Conservation (phyloP, 2,329 filamentous ascomycete species). For the Dryadomyces sulphureus region DNA sequence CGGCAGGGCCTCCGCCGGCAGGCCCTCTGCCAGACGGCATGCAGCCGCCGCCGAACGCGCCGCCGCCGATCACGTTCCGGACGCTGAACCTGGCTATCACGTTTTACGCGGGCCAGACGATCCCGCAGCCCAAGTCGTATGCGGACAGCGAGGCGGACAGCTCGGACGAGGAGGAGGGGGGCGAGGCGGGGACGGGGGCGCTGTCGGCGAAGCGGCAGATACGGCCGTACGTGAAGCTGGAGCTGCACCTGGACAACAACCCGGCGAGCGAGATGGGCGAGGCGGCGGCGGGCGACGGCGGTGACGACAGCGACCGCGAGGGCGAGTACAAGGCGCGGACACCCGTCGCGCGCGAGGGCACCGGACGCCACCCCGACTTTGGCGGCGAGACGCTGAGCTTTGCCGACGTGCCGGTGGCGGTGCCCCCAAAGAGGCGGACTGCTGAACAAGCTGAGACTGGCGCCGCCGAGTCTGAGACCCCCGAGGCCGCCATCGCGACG, state of each 20-base stretch:
- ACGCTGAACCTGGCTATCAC: conserved; percentile 55
- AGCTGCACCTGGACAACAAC: conserved; percentile 61
- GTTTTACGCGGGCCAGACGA: conserved; percentile 60
- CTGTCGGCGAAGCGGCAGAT: conserved; percentile 27
- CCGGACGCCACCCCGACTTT: conserved; percentile 45
- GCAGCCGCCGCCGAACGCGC: too few relatives aligned
- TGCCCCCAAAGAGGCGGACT: conserved; percentile 19
- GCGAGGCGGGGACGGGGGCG: neutral
- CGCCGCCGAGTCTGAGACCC: neutral
- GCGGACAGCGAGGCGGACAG: neutral
- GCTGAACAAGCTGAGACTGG: too few relatives aligned
- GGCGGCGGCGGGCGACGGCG: conserved; percentile 18
- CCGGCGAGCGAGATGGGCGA: conserved; percentile 4
- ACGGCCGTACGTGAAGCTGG: conserved; percentile 68
- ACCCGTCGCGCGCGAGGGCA: conserved; percentile 11
- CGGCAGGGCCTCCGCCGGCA: too few relatives aligned
- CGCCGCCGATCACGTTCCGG: conserved; percentile 18
- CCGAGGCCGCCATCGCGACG: conserved; percentile 27
- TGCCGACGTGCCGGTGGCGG: conserved; percentile 25
- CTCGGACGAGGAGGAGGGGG: neutral
- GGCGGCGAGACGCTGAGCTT: conserved; percentile 43
- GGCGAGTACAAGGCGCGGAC: conserved; percentile 40
- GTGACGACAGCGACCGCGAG: conserved; percentile 35
- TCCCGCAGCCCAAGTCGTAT: conserved; percentile 43
- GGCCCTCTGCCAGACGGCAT: too few relatives aligned